phyloP scores from a whole-genome alignment of 2,329 filamentous ascomycete genomes.

The Ophiostoma quercus region DNA sequence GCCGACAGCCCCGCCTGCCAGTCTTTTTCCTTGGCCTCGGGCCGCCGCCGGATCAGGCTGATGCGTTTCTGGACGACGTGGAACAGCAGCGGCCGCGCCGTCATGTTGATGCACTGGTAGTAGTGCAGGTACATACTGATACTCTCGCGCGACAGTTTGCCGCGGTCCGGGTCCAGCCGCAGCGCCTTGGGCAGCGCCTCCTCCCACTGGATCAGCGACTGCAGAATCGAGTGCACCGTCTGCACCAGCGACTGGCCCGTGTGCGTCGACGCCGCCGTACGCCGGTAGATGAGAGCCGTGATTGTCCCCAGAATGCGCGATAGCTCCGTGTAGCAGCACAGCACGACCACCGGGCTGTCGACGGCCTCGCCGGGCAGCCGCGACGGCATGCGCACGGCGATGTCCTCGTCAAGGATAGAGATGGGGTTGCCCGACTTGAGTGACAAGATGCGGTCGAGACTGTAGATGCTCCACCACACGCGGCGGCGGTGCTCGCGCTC shows the following conservation, averaged over 20 bases:
- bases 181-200: constrained; percentile 44
- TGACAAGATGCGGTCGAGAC: constrained; percentile 48
- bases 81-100: constrained; percentile 48
- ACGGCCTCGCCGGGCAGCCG: constrained; percentile 38
- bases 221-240: constrained; percentile 48
- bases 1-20: constrained; percentile 46
- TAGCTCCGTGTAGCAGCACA: constrained; percentile 49
- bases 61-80: constrained; percentile 48
- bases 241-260: constrained; percentile 40
- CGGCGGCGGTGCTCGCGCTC: constrained; percentile 47
- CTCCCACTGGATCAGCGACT: constrained; percentile 47
- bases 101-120: constrained; percentile 56
- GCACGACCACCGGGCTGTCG: constrained; percentile 44
- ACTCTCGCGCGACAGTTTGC: constrained; percentile 33
- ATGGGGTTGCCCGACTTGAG: constrained; percentile 52
- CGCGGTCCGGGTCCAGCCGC: constrained; percentile 44
- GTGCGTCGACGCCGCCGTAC: constrained; percentile 30
- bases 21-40: constrained; percentile 31
- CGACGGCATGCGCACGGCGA: constrained; percentile 40
- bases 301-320: constrained; percentile 50
- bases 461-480: constrained; percentile 55
- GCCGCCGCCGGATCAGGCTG: constrained; percentile 31
- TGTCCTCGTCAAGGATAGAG: constrained; percentile 51
- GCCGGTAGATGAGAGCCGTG: constrained; percentile 44
- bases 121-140: constrained; percentile 49